Conservation (phyloP, 2,329 filamentous ascomycete species). For the Dryadomyces sulphureus region DNA sequence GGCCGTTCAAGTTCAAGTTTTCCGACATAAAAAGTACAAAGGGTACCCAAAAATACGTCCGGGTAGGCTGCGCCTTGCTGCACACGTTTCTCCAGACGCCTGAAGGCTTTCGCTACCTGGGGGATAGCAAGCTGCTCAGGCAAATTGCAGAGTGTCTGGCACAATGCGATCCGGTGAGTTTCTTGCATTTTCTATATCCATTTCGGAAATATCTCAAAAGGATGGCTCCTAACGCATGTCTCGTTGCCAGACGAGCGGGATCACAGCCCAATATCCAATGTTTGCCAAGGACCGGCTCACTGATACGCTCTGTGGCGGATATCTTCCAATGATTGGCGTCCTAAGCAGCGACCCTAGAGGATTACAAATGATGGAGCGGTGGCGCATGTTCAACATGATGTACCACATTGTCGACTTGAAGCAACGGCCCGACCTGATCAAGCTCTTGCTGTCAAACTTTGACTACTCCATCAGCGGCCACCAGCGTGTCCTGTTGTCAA, state of each 20-base stretch:
- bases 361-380: conserved; percentile 78
- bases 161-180: conserved; percentile 72
- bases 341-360: conserved; percentile 73
- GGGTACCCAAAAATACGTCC: conserved; percentile 85
- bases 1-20: conserved; percentile 94
- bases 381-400: conserved; percentile 99
- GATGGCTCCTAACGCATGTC: neutral
- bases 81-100: conserved; percentile 71
- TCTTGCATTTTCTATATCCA: neutral
- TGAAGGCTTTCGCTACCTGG: conserved; percentile 72
- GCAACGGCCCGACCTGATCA: conserved; percentile 81
- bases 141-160: conserved; percentile 94
- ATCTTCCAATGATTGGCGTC: conserved; percentile 83
- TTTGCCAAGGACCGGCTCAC: conserved; percentile 75
- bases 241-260: conserved; percentile 41
- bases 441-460: conserved; percentile 75
- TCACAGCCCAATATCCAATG: conserved; percentile 72
- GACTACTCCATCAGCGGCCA: conserved; percentile 85
- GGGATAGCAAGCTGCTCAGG: conserved; percentile 81
- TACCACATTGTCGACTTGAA: conserved; percentile 93
- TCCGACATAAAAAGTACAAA: conserved; percentile 81
- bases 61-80: conserved; percentile 77
- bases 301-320: conserved; percentile 81
- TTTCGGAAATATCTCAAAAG: no score
- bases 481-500: conserved; percentile 81